phyloP scores from a whole-genome alignment of 2,329 filamentous ascomycete genomes.

The Zalaria obscura region DNA sequence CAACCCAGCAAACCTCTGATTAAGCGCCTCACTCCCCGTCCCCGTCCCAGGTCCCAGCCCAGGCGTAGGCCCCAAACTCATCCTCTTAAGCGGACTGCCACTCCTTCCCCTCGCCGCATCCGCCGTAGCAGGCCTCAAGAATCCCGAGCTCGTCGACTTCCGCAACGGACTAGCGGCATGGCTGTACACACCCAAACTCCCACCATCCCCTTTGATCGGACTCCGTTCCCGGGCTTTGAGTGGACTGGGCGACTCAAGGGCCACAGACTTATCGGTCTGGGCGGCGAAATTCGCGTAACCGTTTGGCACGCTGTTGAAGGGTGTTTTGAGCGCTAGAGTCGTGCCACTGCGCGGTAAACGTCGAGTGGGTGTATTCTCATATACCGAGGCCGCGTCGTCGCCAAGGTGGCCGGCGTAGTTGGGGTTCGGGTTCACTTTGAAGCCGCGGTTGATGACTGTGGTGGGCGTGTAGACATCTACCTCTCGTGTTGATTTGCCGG shows the following conservation, averaged over 20 bases:
- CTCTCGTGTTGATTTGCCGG: constrained; percentile 22
- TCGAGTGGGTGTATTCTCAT: constrained; percentile 6
- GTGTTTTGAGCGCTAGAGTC: constrained; percentile 43
- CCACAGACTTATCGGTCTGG: constrained; percentile 4
- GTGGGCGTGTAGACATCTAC: constrained; percentile 50
- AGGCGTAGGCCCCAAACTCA: constrained; percentile 19
- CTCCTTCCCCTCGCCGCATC: constrained; percentile 13
- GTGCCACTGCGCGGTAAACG: constrained; percentile 35
- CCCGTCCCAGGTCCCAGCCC: constrained; percentile 17
- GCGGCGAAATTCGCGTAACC: background rate
- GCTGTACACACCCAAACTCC: constrained; percentile 65
- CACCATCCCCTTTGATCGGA: constrained; percentile 44
- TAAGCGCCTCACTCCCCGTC: constrained; percentile 6
- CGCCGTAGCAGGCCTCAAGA: constrained; percentile 17
- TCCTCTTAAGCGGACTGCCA: constrained; percentile 30
- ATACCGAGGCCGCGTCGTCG: constrained; percentile 4
- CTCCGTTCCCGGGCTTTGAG: background rate
- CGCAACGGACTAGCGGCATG: constrained; percentile 73
- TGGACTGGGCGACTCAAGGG: background rate
- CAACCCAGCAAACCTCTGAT: constrained; percentile 9
- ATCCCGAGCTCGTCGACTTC: constrained; percentile 54
- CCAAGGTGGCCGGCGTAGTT: constrained; percentile 47
- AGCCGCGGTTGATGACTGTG: constrained; percentile 56
- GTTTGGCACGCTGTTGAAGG: constrained; percentile 7
- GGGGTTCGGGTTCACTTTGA: constrained; percentile 70